Base-by-base conservation (phyloP, 106 monocot genomes). In the Phalaenopsis aphrodite region DNA sequence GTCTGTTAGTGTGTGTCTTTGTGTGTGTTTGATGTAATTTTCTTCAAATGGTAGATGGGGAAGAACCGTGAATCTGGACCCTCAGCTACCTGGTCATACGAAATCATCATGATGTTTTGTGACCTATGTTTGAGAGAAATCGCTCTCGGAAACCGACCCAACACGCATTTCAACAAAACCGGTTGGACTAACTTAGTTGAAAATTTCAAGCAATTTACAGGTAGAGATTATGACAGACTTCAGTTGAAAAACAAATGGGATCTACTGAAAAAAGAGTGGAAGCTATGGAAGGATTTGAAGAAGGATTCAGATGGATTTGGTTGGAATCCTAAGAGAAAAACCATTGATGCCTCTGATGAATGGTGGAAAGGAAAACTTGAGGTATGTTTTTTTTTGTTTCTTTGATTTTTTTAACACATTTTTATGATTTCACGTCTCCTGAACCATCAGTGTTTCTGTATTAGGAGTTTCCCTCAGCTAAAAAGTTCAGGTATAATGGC, bases 341-440 rank as follows among this genome's bases (percentile, higher is more conserved):
- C 83, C 0, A 66, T 83, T 41, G 67, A 83, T 69, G 78, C 30
- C 39, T 78, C 83, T 19, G 37, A 83, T 69, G 77, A 66, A 41
- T 83, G 83, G 83, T 83, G 83, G 83, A n/a, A 78, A 68, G 66
- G 41, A 30, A 83, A 83, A 23, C 15, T 83, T 4, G 76, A 83
- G 83, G 83, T 83, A 83, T 30, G 7, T 56, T 19, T 41, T 75
- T 57, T 18, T 24, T 15, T 45, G 6, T 6, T 45, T 30, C 30
- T 30, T 9, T 48, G 7, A 8, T 9, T 48, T 48, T 10, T 7
- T 9, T 48, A 48, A 7, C 14, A 21, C 61, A 61, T 21, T 21
- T 61, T 61, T 38, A 69, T 69, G 69, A 69, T 39, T 15, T 38
- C 17, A 74, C 2, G 45, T 74, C 43, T 74, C 74, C 19, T 74